Evolutionary conservation across 1,139 yeast genomes (phyloP).

Genomic region (Saccharomyces pastorianus): DNA sequence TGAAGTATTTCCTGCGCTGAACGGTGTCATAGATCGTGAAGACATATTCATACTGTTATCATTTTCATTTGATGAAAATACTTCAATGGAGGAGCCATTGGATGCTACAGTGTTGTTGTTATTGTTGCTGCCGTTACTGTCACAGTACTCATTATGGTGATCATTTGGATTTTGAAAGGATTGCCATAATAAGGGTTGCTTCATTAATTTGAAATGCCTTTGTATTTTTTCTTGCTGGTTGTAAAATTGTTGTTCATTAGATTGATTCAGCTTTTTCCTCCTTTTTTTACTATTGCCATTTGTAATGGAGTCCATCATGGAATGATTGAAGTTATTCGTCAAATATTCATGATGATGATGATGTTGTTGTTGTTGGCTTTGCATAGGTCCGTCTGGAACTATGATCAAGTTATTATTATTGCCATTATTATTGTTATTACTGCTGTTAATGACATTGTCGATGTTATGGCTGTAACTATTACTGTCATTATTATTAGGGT

Average conservation of each 20-base stretch:
- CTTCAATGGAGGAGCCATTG: background rate
- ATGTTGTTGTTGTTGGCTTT: background rate
- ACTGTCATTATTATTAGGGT: background rate
- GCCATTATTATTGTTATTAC: constrained; percentile 20
- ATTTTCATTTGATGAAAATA: constrained; percentile 31
- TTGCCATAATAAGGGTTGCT: constrained; percentile 9
- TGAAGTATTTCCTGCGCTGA: background rate
- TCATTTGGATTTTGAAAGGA: background rate
- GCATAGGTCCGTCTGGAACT: background rate
- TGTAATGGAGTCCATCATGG: background rate
- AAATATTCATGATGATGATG: background rate
- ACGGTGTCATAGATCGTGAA: constrained; percentile 27
- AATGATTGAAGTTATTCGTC: background rate
- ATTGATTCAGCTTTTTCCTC: constrained; percentile 1
- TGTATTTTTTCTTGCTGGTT: constrained; percentile 15
- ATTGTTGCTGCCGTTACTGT: constrained; percentile 6
- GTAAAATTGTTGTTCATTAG: background rate
- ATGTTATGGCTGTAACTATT: constrained; percentile 6
- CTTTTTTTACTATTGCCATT: constrained; percentile 1
- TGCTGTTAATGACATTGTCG: constrained; percentile 14
- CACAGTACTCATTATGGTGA: background rate
- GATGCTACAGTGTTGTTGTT: background rate
- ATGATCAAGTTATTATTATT: constrained; percentile 6
- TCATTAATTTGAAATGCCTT: constrained; percentile 16
- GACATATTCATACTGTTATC: constrained; percentile 35